Percentiles rank a stretch among this genome's conserved stretches.
These are phyloP conservation scores for Fusarium concolor DNA, from an alignment of 2,329 filamentous ascomycete genomes.

Conservation along the genomic window DNA sequence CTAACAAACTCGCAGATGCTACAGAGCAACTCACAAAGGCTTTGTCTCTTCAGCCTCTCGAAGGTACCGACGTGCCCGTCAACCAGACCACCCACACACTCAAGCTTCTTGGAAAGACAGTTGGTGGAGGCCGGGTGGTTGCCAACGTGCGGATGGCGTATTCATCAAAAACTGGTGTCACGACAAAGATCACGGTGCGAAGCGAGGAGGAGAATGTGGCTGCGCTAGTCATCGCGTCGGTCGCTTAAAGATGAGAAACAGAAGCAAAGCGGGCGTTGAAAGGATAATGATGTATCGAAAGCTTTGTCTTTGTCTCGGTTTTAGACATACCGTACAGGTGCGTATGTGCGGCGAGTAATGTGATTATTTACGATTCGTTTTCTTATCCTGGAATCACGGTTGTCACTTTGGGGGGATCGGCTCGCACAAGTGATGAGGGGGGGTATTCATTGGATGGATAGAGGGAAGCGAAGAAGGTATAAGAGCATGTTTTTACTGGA, in stretches of 20 bases:
- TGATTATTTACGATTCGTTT: conserved; percentile 41
- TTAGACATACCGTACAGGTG: conserved; percentile 44
- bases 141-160: conserved; percentile 92
- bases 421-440: conserved; percentile 16
- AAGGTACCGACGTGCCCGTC: conserved; percentile 91
- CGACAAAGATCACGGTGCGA: conserved; percentile 92
- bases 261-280: conserved; percentile 51
- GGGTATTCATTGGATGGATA: conserved; percentile 24
- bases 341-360: conserved; percentile 35
- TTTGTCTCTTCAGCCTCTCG: conserved; percentile 90
- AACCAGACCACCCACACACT: conserved; percentile 92
- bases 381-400: conserved; percentile 19
- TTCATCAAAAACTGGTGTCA: conserved; percentile 91
- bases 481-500: conserved; percentile 39
- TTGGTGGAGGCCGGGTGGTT: conserved; percentile 88
- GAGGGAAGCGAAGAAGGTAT: conserved; percentile 35
- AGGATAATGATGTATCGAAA: conserved; percentile 52
- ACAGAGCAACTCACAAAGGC: conserved; percentile 90
- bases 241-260: conserved; percentile 70
- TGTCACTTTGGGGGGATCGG: conserved; percentile 8
- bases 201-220: conserved; percentile 95
- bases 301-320: conserved; percentile 40
- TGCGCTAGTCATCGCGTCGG: conserved; percentile 82
- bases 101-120: conserved; percentile 95
- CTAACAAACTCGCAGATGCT: conserved; percentile 72